phyloP scores from a whole-genome alignment of 345 rosid species.

The Ceriops tagal region DNA sequence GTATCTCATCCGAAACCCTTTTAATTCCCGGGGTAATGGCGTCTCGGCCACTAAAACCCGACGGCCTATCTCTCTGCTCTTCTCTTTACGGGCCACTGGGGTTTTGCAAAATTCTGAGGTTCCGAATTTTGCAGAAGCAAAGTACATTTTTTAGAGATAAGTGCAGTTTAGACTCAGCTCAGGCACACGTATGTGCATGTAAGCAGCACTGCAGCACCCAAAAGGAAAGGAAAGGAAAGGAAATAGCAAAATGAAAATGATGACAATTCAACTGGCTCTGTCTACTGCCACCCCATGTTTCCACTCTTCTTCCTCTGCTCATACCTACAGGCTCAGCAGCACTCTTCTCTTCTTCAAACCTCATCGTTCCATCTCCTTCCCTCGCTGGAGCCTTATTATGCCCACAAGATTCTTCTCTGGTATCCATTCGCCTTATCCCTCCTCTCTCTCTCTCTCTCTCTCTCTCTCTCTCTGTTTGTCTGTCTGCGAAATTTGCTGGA shows the following conservation, averaged over 20 bases:
- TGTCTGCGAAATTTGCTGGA: background rate
- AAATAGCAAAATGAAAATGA: constrained; percentile 3
- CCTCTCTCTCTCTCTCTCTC: background rate
- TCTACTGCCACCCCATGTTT: constrained; percentile 39
- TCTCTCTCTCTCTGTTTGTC: background rate
- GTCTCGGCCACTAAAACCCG: no score
- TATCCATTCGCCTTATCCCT: background rate
- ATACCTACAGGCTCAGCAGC: constrained; percentile 33
- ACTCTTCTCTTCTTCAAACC: constrained; percentile 64
- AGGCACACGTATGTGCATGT: no score
- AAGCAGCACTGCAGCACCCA: no score
- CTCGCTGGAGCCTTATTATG: constrained; percentile 26
- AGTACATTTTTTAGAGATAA: no score
- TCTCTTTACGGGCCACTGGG: no score
- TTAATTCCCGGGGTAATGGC: no score
- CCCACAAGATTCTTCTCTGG: constrained; percentile 37
- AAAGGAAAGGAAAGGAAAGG: background rate
- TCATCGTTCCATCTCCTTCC: constrained; percentile 33
- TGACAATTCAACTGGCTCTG: constrained; percentile 42
- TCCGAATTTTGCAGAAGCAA: no score
- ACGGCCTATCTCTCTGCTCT: no score
- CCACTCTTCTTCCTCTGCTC: constrained; percentile 41
- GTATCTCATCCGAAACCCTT: no score
- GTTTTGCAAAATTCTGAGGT: no score
- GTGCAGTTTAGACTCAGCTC: no score